Evolutionary conservation across 805 yeast species (phyloP).

Genomic region (Ogataea ganodermae): DNA sequence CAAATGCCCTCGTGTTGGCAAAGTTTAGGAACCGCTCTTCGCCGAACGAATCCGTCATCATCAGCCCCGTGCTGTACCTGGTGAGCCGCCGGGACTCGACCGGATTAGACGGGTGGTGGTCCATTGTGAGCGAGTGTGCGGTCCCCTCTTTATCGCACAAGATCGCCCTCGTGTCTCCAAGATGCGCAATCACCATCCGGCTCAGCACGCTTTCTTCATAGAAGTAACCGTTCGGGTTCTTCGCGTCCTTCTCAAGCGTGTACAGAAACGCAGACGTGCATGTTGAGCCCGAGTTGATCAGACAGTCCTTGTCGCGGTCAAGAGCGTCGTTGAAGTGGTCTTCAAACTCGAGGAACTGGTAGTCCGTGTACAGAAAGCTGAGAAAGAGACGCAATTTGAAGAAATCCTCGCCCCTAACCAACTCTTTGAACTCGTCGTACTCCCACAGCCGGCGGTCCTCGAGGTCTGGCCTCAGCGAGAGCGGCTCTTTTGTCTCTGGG

Average conservation of each 20-base stretch:
- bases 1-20: conserved; percentile 94
- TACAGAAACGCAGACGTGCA: conserved; percentile 37
- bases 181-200: conserved; percentile 77
- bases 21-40: conserved; percentile 76
- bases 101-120: conserved; percentile 87
- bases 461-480: conserved; percentile 13
- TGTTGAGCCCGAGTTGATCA: conserved; percentile 39
- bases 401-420: conserved; percentile 49
- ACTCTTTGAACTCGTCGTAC: conserved; percentile 17
- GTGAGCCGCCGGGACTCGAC: conserved; percentile 73
- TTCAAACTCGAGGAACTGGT: conserved; percentile 48
- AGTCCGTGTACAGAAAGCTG: conserved; percentile 67
- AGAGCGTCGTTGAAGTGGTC: conserved; percentile 22
- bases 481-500: conserved; percentile 6
- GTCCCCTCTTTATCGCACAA: conserved; percentile 79
- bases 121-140: conserved; percentile 74
- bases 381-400: conserved; percentile 60
- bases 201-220: conserved; percentile 69
- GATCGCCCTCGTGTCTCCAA: conserved; percentile 89
- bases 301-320: conserved; percentile 6
- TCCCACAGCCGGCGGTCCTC: conserved; percentile 20
- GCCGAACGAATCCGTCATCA: conserved; percentile 89
- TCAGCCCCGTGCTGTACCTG: conserved; percentile 59
- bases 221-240: conserved; percentile 42
- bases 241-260: conserved; percentile 33